Conservation (phyloP, 2,329 filamentous ascomycete species). For the Kalmusia sp. region DNA sequence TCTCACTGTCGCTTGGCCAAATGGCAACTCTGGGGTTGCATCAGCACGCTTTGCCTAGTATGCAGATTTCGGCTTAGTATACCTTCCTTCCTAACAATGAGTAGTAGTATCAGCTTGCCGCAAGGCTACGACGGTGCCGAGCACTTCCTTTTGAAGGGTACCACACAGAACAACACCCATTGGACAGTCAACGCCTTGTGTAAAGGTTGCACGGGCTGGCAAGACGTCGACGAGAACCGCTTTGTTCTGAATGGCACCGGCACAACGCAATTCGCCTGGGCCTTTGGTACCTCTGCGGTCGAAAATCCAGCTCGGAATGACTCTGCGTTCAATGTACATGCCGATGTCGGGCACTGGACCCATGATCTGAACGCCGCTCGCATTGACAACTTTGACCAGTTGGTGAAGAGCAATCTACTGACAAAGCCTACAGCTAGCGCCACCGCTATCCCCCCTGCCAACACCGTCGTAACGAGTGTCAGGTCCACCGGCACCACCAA, state of each 20-base stretch:
- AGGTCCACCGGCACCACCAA: constrained; percentile 22
- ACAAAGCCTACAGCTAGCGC: constrained; percentile 30
- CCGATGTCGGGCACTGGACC: constrained; percentile 38
- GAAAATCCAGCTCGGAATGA: constrained; percentile 37
- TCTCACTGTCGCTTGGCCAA: constrained; percentile 39
- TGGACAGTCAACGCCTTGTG: constrained; percentile 40
- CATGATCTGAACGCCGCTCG: constrained; percentile 41
- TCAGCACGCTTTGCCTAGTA: constrained; percentile 44
- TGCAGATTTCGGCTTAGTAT: constrained; percentile 7
- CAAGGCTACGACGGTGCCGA: constrained; percentile 36
- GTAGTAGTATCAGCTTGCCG: constrained; percentile 34
- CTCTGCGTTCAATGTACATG: constrained; percentile 42
- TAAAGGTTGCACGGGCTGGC: constrained; percentile 41
- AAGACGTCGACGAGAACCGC: constrained; percentile 34
- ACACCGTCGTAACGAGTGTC: constrained; percentile 30
- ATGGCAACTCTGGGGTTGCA: constrained; percentile 32
- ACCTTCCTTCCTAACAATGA: constrained; percentile 20
- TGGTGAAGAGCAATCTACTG: constrained; percentile 39
- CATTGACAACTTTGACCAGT: constrained; percentile 37
- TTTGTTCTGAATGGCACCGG: constrained; percentile 33
- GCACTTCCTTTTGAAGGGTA: constrained; percentile 37
- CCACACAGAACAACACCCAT: constrained; percentile 39
- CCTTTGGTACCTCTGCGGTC: constrained; percentile 34
- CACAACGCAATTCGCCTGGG: constrained; percentile 41
- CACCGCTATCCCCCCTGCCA: constrained; percentile 17